Percentiles rank a stretch among this genome's conserved stretches.
Conservation (phyloP, 257 asterid genomes). For the Cynanchum wilfordii region DNA sequence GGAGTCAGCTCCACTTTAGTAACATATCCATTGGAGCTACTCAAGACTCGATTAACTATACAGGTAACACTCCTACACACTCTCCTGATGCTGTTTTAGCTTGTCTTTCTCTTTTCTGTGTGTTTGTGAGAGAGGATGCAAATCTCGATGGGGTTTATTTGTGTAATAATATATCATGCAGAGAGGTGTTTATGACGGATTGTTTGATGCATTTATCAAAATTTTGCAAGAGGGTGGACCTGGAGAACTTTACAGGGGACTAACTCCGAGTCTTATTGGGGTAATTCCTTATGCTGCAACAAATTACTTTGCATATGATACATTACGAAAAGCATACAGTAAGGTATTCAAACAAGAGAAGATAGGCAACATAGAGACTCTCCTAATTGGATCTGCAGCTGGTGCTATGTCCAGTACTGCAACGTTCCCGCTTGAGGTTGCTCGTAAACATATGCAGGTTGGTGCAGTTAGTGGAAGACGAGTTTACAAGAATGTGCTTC, state of each 20-base stretch:
- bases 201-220: slow-evolving; percentile 76
- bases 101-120: background rate
- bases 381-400: slow-evolving; percentile 78
- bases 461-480: slow-evolving; percentile 89
- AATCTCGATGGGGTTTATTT: background rate
- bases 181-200: slow-evolving; percentile 73
- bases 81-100: background rate
- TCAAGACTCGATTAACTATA: slow-evolving; percentile 87
- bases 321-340: slow-evolving; percentile 55
- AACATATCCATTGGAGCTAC: slow-evolving; percentile 91
- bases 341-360: slow-evolving; percentile 54
- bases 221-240: slow-evolving; percentile 83
- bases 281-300: slow-evolving; percentile 91
- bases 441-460: slow-evolving; percentile 92
- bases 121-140: background rate
- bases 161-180: slow-evolving; percentile 19
- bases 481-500: slow-evolving; percentile 76
- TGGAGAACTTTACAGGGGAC: slow-evolving; percentile 86
- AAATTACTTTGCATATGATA: slow-evolving; percentile 84
- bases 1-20: slow-evolving; percentile 89
- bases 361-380: slow-evolving; percentile 85
- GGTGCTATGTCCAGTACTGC: slow-evolving; percentile 96
- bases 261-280: slow-evolving; percentile 80
- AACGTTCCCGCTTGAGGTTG: slow-evolving; percentile 91
- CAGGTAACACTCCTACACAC: slow-evolving; percentile 43